phyloP scores from a whole-genome alignment of 2,329 filamentous ascomycete genomes.

The Exophiala dermatitidis region DNA sequence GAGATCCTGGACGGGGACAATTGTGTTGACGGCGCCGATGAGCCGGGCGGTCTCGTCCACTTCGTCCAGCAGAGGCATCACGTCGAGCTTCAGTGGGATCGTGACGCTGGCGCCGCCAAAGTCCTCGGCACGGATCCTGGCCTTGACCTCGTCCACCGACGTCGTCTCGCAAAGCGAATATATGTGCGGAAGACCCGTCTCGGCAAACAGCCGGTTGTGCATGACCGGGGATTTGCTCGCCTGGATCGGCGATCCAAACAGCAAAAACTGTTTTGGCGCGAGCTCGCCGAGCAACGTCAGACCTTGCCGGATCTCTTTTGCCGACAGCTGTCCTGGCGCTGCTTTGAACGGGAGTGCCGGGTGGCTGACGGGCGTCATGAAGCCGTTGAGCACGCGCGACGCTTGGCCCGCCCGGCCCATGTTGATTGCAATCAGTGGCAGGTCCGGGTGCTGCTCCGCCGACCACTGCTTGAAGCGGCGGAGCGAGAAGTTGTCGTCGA shows the following conservation, averaged over 20 bases:
- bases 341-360: constrained; percentile 84
- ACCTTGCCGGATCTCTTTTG: constrained; percentile 74
- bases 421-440: constrained; percentile 90
- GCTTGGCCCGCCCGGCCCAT: constrained; percentile 86
- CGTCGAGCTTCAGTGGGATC: constrained; percentile 86
- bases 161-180: constrained; percentile 73
- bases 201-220: constrained; percentile 76
- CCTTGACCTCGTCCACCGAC: constrained; percentile 51
- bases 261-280: constrained; percentile 66
- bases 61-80: constrained; percentile 73
- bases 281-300: constrained; percentile 74
- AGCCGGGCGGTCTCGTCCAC: constrained; percentile 68
- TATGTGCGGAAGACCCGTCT: constrained; percentile 73
- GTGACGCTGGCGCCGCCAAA: constrained; percentile 95
- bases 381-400: constrained; percentile 80
- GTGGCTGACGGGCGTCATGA: constrained; percentile 92
- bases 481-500: constrained; percentile 83
- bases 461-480: constrained; percentile 74
- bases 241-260: constrained; percentile 80
- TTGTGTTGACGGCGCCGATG: constrained; percentile 93
- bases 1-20: constrained; percentile 54
- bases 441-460: constrained; percentile 57
- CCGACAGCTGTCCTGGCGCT: constrained; percentile 86
- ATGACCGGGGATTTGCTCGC: constrained; percentile 79
- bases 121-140: constrained; percentile 59